These are phyloP conservation scores for Cyanidiococcus yangmingshanensis DNA, from an alignment of 23 red algal genomes.

Conservation along the genomic window DNA sequence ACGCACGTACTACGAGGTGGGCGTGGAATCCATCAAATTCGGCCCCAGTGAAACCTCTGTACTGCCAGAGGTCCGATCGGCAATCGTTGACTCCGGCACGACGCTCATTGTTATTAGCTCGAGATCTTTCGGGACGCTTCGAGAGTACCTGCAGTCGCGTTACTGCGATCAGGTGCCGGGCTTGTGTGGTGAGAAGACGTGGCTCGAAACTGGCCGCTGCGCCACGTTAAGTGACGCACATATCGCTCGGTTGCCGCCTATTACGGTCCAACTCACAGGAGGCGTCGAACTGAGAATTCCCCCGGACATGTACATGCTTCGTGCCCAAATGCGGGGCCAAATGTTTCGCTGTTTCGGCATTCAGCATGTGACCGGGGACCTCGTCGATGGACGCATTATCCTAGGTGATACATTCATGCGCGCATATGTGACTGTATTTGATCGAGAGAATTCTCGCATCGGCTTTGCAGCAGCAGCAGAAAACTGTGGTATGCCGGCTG, in stretches of 20 bases:
- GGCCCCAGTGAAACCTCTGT: slow-evolving; percentile 12
- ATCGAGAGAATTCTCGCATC: slow-evolving; percentile 54
- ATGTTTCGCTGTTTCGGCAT: slow-evolving; percentile 76
- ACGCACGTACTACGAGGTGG: slow-evolving; percentile 63
- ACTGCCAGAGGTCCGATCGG: slow-evolving; percentile 43
- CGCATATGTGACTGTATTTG: slow-evolving; percentile 79
- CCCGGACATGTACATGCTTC: slow-evolving; percentile 72
- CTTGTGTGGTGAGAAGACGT: slow-evolving; percentile 39
- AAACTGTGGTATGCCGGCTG: not conserved
- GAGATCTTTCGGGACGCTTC: slow-evolving; percentile 26
- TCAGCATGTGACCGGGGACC: slow-evolving; percentile 46
- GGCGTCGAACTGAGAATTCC: slow-evolving; percentile 44
- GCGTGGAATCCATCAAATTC: slow-evolving; percentile 37
- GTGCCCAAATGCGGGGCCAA: slow-evolving; percentile 34
- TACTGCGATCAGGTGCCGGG: slow-evolving; percentile 50
- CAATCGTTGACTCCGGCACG: slow-evolving; percentile 93
- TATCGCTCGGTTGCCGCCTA: slow-evolving; percentile 39
- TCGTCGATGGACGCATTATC: slow-evolving; percentile 56
- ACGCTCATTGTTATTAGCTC: slow-evolving; percentile 59
- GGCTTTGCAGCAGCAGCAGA: slow-evolving; percentile 47
- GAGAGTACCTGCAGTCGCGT: slow-evolving; percentile 47
- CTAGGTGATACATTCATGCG: slow-evolving; percentile 85
- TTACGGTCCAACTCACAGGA: slow-evolving; percentile 35
- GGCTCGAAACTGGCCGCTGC: slow-evolving; percentile 66
- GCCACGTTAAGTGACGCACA: slow-evolving; percentile 47